phyloP scores from a whole-genome alignment of 2,329 filamentous ascomycete species.

The Acrodontium crateriforme region DNA sequence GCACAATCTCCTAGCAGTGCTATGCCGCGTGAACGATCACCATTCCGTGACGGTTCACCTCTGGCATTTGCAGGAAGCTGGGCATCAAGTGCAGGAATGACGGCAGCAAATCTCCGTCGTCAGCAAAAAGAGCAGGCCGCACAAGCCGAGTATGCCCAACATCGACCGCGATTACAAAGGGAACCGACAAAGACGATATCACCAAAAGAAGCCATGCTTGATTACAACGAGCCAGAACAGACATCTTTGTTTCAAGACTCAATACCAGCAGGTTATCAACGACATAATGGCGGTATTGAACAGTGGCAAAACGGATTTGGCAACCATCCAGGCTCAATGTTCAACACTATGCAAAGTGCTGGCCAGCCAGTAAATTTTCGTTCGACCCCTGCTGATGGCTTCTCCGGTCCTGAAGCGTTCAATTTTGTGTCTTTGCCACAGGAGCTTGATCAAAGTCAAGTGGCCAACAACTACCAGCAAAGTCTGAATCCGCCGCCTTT shows the following conservation, averaged over 20 bases:
- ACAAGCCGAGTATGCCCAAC: constrained; percentile 25
- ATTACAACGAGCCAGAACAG: constrained; percentile 65
- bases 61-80: constrained; percentile 32
- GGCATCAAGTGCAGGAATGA: constrained; percentile 31
- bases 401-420: constrained; percentile 16
- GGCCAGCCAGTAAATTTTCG: constrained; percentile 32
- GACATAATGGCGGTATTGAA: constrained; percentile 19
- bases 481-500: constrained; percentile 40
- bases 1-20: constrained; percentile 41
- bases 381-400: constrained; percentile 26
- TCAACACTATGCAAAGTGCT: constrained; percentile 28
- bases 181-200: constrained; percentile 67
- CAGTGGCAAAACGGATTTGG: constrained; percentile 30
- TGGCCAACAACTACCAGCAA: constrained; percentile 13
- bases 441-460: constrained; percentile 7
- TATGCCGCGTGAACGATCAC: constrained; percentile 56
- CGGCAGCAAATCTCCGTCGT: constrained; percentile 47
- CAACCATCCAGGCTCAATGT: constrained; percentile 30
- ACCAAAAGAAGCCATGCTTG: constrained; percentile 78
- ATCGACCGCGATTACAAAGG: constrained; percentile 17
- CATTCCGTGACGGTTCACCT: constrained; percentile 56
- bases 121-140: constrained; percentile 48
- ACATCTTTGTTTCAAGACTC: constrained; percentile 59
- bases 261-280: constrained; percentile 22
- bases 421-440: constrained; percentile 23